A percentile compares a stretch with the other conserved stretches of the same genome.
phyloP scores from a whole-genome alignment of 805 yeast genomes.

The Yarrowia alimentaria region DNA sequence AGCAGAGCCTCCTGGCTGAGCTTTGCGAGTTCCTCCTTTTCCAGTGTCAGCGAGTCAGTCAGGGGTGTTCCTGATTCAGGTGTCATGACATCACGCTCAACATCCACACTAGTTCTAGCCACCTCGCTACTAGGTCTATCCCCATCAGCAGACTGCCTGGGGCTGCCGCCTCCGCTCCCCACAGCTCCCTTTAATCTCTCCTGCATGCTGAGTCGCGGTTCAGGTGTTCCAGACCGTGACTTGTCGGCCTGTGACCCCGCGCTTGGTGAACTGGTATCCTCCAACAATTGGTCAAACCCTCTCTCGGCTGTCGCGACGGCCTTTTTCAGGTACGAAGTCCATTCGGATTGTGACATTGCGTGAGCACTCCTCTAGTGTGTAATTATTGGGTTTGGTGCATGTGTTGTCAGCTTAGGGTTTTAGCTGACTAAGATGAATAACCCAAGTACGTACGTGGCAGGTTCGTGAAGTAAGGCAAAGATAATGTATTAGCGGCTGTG shows the following conservation, averaged over 20 bases:
- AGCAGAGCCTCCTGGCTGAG: neutral
- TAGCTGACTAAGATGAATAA: no score
- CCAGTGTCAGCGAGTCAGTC: no score
- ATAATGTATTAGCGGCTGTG: no score
- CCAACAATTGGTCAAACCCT: constrained; percentile 20
- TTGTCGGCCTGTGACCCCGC: neutral
- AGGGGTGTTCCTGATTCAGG: no score
- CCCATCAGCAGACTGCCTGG: no score
- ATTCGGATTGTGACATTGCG: constrained; percentile 13
- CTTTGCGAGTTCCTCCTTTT: no score
- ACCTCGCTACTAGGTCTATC: no score
- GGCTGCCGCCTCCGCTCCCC: neutral
- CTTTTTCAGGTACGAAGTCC: constrained; percentile 25
- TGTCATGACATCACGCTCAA: no score
- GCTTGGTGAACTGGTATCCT: constrained; percentile 16
- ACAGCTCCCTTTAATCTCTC: constrained; percentile 14
- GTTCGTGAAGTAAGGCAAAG: no score
- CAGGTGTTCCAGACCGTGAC: neutral
- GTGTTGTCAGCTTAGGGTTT: neutral
- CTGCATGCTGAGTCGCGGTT: constrained; percentile 18
- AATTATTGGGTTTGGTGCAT: constrained; percentile 3
- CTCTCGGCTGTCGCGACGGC: constrained; percentile 23
- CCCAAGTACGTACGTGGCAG: no score
- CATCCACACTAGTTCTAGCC: no score
- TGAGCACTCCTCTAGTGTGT: neutral